A percentile compares a stretch with the other conserved stretches of the same genome.
These are phyloP conservation scores for Luvunga scandens DNA, from an alignment of 345 rosid genomes.

Conservation along the genomic window DNA sequence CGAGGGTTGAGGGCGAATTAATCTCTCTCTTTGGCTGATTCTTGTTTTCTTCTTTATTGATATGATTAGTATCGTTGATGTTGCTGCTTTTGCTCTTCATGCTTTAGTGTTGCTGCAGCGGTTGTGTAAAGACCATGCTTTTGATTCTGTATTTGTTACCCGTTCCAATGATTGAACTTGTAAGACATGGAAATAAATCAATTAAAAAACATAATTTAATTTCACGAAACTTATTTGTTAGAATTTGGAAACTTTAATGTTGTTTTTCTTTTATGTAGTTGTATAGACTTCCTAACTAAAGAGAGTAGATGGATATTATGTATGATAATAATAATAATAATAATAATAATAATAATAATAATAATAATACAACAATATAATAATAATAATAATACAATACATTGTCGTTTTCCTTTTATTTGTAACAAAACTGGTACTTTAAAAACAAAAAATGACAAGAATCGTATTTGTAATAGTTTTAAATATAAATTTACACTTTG, in stretches of 20 bases:
- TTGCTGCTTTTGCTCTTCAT: constrained; percentile 28
- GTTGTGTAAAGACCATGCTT: constrained; percentile 14
- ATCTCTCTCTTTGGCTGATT: constrained; percentile 31
- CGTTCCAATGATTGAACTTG: background rate
- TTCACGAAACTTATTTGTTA: background rate
- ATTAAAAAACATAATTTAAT: background rate
- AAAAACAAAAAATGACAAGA: no score
- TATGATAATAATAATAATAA: no score
- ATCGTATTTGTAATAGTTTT: no score
- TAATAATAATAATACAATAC: no score
- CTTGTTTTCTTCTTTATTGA: background rate
- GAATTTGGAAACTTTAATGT: background rate
- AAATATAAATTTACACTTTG: no score
- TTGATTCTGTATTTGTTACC: background rate
- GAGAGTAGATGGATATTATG: no score
- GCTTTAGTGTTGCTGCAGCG: constrained; percentile 17
- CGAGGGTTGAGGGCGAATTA: constrained; percentile 41
- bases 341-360: no score
- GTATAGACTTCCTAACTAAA: no score
- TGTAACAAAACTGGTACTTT: no score
- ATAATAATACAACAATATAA: no score
- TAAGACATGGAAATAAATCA: constrained; percentile 1
- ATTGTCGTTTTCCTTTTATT: no score
- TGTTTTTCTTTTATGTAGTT: background rate
- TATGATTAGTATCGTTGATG: constrained; percentile 11